Evolutionary conservation across 495 filamentous ascomycete species (phyloP).

Genomic region (Penicillium bovifimosum): DNA sequence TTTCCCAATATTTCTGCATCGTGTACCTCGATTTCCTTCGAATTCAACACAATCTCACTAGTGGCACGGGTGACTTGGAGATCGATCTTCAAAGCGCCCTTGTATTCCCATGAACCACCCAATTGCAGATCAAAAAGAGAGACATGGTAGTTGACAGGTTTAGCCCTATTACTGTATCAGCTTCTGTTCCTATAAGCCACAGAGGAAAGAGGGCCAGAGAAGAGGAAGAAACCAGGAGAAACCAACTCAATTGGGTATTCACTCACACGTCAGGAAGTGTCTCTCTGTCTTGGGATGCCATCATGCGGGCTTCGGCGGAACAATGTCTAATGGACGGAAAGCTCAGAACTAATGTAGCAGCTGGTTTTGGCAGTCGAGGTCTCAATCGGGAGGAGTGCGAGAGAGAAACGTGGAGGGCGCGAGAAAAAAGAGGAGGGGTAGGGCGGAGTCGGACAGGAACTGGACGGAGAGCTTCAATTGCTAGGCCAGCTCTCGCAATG

Average conservation of each 20-base stretch:
- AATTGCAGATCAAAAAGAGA: constrained; percentile 75
- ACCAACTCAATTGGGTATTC: background rate
- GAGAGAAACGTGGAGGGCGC: constrained; percentile 22
- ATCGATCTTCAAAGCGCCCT: constrained; percentile 67
- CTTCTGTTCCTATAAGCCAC: background rate
- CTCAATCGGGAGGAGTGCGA: constrained; percentile 20
- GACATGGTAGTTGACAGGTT: constrained; percentile 80
- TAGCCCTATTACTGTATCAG: constrained; percentile 48
- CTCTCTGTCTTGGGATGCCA: constrained; percentile 46
- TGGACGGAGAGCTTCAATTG: constrained; percentile 19
- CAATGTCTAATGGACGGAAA: constrained; percentile 25
- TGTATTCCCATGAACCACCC: constrained; percentile 67
- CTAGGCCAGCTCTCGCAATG: constrained; percentile 28
- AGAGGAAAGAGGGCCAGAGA: background rate
- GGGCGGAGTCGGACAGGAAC: constrained; percentile 25
- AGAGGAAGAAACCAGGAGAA: background rate
- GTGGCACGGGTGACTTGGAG: constrained; percentile 56
- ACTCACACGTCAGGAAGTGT: constrained; percentile 49
- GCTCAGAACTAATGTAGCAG: constrained; percentile 9
- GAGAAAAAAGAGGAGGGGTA: constrained; percentile 24
- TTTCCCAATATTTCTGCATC: constrained; percentile 28
- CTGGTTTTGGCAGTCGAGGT: constrained; percentile 15
- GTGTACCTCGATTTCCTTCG: constrained; percentile 42
- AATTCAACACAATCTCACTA: constrained; percentile 71
- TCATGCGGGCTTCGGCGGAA: constrained; percentile 39